These are phyloP conservation scores for Coemansia sp. DNA, from an alignment of 371 early-diverging fungal species.

Conservation along the genomic window DNA sequence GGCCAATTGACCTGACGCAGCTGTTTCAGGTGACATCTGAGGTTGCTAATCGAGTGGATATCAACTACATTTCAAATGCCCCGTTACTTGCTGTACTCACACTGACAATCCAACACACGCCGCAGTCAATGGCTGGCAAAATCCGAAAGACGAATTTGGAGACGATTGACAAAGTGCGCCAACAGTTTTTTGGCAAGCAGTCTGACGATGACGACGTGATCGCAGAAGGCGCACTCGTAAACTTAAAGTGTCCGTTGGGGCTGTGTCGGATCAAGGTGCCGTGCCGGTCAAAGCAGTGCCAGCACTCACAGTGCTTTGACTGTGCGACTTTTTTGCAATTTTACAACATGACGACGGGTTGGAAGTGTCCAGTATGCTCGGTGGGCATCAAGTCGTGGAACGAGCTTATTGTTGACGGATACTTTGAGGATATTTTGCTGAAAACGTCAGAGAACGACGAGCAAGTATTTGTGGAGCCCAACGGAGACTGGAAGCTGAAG, in stretches of 20 bases:
- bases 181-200: slow-evolving; percentile 17
- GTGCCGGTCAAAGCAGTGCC: slow-evolving; percentile 60
- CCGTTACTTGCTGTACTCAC: slow-evolving; percentile 15
- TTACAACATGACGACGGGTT: slow-evolving; percentile 68
- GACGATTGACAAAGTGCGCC: slow-evolving; percentile 31
- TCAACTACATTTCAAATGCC: slow-evolving; percentile 12
- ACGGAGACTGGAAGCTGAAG: slow-evolving; percentile 58
- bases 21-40: slow-evolving; percentile 7
- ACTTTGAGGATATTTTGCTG: slow-evolving; percentile 63
- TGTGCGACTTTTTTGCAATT: slow-evolving; percentile 63
- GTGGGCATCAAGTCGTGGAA: slow-evolving; percentile 57
- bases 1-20: slow-evolving; percentile 23
- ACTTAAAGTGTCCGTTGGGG: slow-evolving; percentile 54
- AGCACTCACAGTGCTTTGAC: slow-evolving; percentile 79
- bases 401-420: slow-evolving; percentile 66
- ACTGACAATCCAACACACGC: slow-evolving; percentile 56
- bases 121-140: slow-evolving; percentile 16
- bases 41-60: slow-evolving; percentile 14
- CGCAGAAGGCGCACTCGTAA: slow-evolving; percentile 38
- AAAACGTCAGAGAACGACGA: slow-evolving; percentile 56
- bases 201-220: slow-evolving; percentile 33
- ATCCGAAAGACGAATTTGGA: slow-evolving; percentile 16
- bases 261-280: slow-evolving; percentile 65
- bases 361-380: slow-evolving; percentile 75
- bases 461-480: slow-evolving; percentile 61